These are phyloP conservation scores for Tubosaeta sp. DNA, from an alignment of 768 basidiomycete species.

Conservation along the genomic window DNA sequence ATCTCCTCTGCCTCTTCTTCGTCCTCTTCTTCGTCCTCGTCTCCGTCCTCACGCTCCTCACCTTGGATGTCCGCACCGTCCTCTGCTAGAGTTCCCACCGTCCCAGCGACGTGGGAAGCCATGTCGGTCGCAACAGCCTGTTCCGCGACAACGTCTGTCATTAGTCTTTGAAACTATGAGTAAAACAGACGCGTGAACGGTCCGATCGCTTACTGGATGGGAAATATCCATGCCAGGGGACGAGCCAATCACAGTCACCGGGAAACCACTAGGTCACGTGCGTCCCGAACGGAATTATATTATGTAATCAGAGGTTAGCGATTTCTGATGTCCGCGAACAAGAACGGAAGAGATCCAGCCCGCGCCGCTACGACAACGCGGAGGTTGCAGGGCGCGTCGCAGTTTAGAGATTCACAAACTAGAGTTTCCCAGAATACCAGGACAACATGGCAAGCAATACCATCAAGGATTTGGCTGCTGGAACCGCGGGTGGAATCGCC, in stretches of 20 bases:
- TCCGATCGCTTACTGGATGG: constrained; percentile 13
- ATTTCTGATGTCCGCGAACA: constrained; percentile 21
- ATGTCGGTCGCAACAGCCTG: constrained; percentile 2
- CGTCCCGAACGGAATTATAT: background rate
- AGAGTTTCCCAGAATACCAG: constrained; percentile 9
- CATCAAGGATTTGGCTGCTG: constrained; percentile 82
- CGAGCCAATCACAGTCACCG: constrained; percentile 2
- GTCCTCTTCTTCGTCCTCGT: constrained; percentile 54
- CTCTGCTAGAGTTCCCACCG: constrained; percentile 1
- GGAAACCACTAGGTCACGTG: constrained; percentile 15
- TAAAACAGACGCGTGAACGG: constrained; percentile 7
- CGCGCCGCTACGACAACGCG: constrained; percentile 1
- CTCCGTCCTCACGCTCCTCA: constrained; percentile 44
- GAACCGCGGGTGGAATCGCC: constrained; percentile 86
- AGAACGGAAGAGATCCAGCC: constrained; percentile 1
- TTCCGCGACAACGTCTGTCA: constrained; percentile 13
- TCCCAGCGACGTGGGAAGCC: background rate
- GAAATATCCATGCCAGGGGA: background rate
- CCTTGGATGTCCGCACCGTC: constrained; percentile 39
- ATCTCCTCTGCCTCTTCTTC: constrained; percentile 69
- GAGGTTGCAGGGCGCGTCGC: background rate
- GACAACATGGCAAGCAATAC: constrained; percentile 45
- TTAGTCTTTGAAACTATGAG: constrained; percentile 5
- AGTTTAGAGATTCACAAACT: background rate
- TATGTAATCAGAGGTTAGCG: constrained; percentile 2